Percentiles rank a stretch among this genome's conserved stretches.
These are phyloP conservation scores for Arabidopsis suecica DNA, from an alignment of 345 rosid species.

Conservation along the genomic window DNA sequence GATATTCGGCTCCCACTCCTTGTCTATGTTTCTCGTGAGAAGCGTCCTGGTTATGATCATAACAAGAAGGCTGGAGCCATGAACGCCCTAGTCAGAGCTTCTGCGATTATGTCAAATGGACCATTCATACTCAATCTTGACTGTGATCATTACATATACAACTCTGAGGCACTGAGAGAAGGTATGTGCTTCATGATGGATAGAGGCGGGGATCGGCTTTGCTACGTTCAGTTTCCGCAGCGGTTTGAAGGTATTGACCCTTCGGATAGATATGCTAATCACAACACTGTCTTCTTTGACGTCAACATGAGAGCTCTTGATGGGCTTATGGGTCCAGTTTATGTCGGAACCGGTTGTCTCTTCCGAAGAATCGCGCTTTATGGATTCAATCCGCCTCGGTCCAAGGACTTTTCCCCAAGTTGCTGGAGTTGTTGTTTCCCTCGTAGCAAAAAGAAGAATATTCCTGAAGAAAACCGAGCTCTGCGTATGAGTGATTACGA, in stretches of 20 bases:
- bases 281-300: conserved; percentile 97
- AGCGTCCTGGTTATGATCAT: conserved; percentile 98
- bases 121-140: conserved; percentile 97
- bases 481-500: conserved; percentile 88
- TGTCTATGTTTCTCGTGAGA: conserved; percentile 98
- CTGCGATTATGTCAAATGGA: conserved; percentile 97
- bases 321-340: conserved; percentile 97
- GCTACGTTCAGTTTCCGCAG: conserved; percentile 98
- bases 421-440: conserved; percentile 78
- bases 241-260: conserved; percentile 99
- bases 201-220: conserved; percentile 91
- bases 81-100: conserved; percentile 98
- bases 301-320: conserved; percentile 99
- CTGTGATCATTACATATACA: conserved; percentile 97
- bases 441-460: conserved; percentile 59
- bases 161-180: conserved; percentile 91
- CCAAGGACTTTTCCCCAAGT: conserved; percentile 67
- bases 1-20: conserved; percentile 96
- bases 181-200: conserved; percentile 99
- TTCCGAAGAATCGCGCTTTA: conserved; percentile 91
- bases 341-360: conserved; percentile 97
- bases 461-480: conserved; percentile 78
- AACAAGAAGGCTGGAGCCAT: conserved; percentile 99
- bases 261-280: conserved; percentile 95
- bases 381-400: conserved; percentile 90